Base-by-base conservation (phyloP, 768 basidiomycete species). In the Cyathus striatus region DNA sequence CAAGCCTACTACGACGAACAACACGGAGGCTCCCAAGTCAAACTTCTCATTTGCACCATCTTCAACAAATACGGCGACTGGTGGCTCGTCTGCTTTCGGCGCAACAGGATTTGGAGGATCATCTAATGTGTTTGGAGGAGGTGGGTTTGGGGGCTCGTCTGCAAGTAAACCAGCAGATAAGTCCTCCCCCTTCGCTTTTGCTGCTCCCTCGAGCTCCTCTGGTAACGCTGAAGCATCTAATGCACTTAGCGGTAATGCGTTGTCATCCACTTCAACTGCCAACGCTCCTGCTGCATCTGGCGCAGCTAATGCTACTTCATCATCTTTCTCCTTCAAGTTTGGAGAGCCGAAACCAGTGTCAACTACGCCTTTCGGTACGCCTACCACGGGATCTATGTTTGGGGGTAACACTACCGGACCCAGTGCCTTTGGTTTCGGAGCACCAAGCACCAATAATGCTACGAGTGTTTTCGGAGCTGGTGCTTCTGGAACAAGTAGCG, bases 321-420 rank as follows among this genome's bases (percentile, higher is more conserved):
- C 40, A 20, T 32, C 43, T 12, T 53, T 48, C 25, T 23, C 45
- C n/a, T 47, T 48, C 24, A 51, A 47, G 24, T 55, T 53, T 16
- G 49, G 45, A 32, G 47, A 49, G 27, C 20, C 54, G 12, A 41
- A 48, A 7, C 50, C 53, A 9, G 43, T 58, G 17, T 56, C 55
- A 32, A 33, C 58, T 24, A 61, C 64, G 14, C 60, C 67, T 18
- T 53, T 59, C 42, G 36, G 56, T 18, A 45, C 61, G 14, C 32
- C 51, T 24, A 34, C 53, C 38, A 30, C 38, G 30, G 34, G 30
- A 16, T 32, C 30, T 12, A 32, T 32, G 36, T 22, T 17, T 12
- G 21, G 21, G 13, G 13, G 13, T 12, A 10, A 10, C 13, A 12
- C 36, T 3, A 18, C 14, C 12, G 17, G 21, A 6, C 27, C 47